Evolutionary conservation across 306 rosid genomes (phyloP), one percentile per base, ranked within the genome.

Genomic region (Trifolium repens): DNA sequence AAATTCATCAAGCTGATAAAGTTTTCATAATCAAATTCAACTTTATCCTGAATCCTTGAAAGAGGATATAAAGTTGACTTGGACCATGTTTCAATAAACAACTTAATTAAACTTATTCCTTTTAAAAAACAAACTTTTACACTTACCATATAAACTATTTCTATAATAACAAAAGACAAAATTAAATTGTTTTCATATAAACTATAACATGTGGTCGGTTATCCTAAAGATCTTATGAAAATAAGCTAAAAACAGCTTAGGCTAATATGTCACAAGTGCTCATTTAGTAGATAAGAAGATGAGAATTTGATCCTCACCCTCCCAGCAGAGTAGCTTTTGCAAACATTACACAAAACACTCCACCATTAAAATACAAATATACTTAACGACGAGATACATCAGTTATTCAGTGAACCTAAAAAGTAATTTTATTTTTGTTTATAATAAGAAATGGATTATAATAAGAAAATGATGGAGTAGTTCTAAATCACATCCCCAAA

Each of bases 1-100:
- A 71, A 71, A 52, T 52, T 19, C 17, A 80, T 19, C 14, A 80
- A 67, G 44, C 10, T 66, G 75, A 66, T 7, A 10, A 57, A 43
- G 13, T 64, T 35, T 8, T 2, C 8, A 34, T 26, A 59, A 75
- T 15, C 52, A 49, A 37, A 50, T 65, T 15, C 68, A 65, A 14
- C 42, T 14, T 22, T 30, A 5, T 24, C 16, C 24, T 71, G 42
- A 17, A 17, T 4, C 60, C 30, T n/a, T 2, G 4, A 50, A 50
- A 50, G 22, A 5, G 19, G 12, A 15, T 49, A 49, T 49, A 49
- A 47, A 15, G 17, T 14, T 12, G 16, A 13, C 52, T 46, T 46
- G 16, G 12, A 44, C 49, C 15, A 11, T 11, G 14, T 44, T 44
- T 44, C 0, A 4, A 12, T 44, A 44, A 44, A 44, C 15, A 44